A percentile compares a stretch with the other conserved stretches of the same genome.
These are phyloP conservation scores for Salvia hispanica DNA, from an alignment of 257 asterid genomes.

Conservation along the genomic window DNA sequence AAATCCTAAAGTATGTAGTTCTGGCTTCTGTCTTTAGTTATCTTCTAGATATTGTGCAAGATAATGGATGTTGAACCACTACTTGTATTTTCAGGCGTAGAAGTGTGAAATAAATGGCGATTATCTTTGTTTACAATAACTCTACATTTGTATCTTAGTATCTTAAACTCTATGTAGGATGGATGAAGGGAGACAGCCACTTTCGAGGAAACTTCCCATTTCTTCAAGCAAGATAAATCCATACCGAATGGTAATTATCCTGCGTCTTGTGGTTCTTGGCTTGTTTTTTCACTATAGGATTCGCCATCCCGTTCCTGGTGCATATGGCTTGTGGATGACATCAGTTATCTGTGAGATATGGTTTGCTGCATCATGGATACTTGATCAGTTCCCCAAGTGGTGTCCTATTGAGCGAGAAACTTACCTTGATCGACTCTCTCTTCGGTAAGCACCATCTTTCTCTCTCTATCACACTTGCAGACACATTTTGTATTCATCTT, in stretches of 20 bases:
- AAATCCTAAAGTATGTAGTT: background rate
- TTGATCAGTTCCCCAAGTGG: conserved; percentile 97
- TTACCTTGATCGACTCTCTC: conserved; percentile 85
- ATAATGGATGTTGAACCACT: background rate
- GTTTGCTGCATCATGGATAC: conserved; percentile 92
- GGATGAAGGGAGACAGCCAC: conserved; percentile 97
- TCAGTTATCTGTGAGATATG: conserved; percentile 95
- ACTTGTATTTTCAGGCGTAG: background rate
- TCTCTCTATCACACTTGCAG: background rate
- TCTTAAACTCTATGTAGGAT: conserved; percentile 51
- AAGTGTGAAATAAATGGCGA: background rate
- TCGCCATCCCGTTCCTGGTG: conserved; percentile 79
- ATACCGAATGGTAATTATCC: conserved; percentile 70
- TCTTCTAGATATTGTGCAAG: conserved; percentile 5
- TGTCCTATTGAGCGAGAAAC: conserved; percentile 83
- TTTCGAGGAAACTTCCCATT: conserved; percentile 81
- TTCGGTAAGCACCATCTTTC: conserved; percentile 47
- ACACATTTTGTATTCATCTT: no score
- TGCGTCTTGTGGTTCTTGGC: conserved; percentile 79
- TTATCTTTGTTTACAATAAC: background rate
- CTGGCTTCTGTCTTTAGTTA: background rate
- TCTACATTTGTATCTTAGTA: background rate
- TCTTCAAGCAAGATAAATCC: conserved; percentile 88
- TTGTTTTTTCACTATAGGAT: conserved; percentile 82
- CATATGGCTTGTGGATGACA: conserved; percentile 83